phyloP scores from a whole-genome alignment of 2,329 filamentous ascomycete genomes.

The Colletotrichum liaoningense region DNA sequence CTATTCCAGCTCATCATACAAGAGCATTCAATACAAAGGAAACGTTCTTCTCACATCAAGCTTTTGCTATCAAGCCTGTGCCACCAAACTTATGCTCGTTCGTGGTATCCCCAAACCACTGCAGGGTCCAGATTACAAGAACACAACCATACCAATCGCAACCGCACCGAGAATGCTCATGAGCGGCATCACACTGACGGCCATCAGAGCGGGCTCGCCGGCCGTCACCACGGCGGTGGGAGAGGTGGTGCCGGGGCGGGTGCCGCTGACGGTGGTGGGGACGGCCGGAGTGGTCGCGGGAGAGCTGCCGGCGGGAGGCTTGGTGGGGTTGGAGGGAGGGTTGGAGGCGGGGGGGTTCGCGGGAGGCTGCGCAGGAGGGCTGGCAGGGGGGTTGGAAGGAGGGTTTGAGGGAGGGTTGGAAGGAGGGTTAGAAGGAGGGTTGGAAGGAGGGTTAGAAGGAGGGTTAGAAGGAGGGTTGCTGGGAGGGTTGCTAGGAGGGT shows the following conservation, averaged over 20 bases:
- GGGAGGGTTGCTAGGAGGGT: background rate
- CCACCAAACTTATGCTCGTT: no score
- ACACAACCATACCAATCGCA: slow-evolving; percentile 6
- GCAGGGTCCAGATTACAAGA: background rate
- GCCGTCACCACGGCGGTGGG: background rate
- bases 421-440: background rate
- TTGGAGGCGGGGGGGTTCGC: background rate
- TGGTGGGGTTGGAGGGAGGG: background rate
- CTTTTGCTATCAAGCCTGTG: no score
- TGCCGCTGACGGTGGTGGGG: background rate
- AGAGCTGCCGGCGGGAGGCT: background rate
- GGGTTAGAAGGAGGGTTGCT: background rate
- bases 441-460: background rate
- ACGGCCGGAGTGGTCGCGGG: background rate
- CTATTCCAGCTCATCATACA: background rate
- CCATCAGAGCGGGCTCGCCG: slow-evolving; percentile 12
- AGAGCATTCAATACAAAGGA: background rate
- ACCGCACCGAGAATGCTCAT: slow-evolving; percentile 15
- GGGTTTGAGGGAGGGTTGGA: background rate
- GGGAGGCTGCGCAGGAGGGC: background rate
- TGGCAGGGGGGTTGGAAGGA: background rate
- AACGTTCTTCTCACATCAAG: no score
- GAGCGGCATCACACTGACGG: slow-evolving; percentile 1
- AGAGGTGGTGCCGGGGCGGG: background rate
- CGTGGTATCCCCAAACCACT: no score